Evolutionary conservation across 768 basidiomycete genomes (phyloP), one percentile per base, ranked within the genome.

Genomic region (Russula emetica): DNA sequence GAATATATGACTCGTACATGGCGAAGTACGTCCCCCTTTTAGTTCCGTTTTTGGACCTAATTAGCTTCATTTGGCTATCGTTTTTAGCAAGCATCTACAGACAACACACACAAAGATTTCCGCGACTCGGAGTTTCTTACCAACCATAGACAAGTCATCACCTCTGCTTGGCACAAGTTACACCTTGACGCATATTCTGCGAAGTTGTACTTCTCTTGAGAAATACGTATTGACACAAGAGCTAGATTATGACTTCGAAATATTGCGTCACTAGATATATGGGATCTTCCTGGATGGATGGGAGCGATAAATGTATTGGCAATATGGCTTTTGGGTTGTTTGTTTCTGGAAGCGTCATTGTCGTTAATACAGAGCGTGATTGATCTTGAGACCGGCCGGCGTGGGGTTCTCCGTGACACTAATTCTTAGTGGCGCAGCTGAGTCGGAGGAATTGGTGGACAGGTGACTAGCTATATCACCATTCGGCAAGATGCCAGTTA

Each of bases 361-460:
- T 22, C 24, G 30, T 14, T 49, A 9, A 14, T 45, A 20, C 38
- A 18, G 22, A 18, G 5, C 44, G 42, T 30, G 36, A 28, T 20
- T 9, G 22, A 38, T 36, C 45, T 14, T 13, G 11, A 42, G 61
- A 28, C 34, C 45, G n/a, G 36, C 26, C n/a, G n/a, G n/a, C n/a
- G 49, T 55, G 61, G 61, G 34, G 53, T 45, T n/a, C 34, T 61
- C 54, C 45, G 30, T 49, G 54, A 56, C 42, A 55, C 45, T 30
- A n/a, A 62, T 55, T 20, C 45, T 18, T 18, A 26, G 30, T 16
- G 47, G 53, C 36, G 22, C 22, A 54, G 14, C 54, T 13, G 54
- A 32, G 47, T 26, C 49, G 28, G 53, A 20, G 32, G 38, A 24
- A 36, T 56, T 24, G 20, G 49, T 14, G 16, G 28, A 34, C 61